Evolutionary conservation across 78 protist genomes (phyloP), one percentile per base, ranked within the genome.

Genomic region (Mantamonas sphyraenae): DNA sequence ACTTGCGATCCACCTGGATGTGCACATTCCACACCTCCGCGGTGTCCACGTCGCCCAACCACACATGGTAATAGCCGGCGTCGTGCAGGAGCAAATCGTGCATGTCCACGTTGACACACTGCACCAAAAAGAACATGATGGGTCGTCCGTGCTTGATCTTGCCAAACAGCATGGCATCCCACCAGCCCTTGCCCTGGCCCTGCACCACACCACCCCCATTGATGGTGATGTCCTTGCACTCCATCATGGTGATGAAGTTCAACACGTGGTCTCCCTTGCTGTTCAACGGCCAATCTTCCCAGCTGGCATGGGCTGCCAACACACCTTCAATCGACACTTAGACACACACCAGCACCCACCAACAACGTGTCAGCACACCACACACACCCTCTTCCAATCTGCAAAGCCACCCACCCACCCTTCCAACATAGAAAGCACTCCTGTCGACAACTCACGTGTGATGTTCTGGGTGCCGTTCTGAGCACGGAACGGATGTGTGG

Each of bases 131-230:
- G 2, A 82, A 24, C 60, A 82, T 71, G 62, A 63, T 38, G 30
- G 88, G 88, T 37, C 88, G 64, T 55, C 71, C 64, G 53, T 82
- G 82, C 24, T 45, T 61, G 22, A 43, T 57, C n/a, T 60, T 50
- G 34, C 42, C 68, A 56, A 76, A 82, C 19, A 66, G 69, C 45
- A 82, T n/a, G 38, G 68, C 71, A 12, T 82, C 88, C 88, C 88
- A 82, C 88, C 88, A 82, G 12, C 43, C 71, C 16, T 42, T 70
- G 14, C 88, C 88, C 19, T 75, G 35, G 24, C 88, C 88, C 56
- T 82, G 59, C n/a, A 82, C 20, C 14, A 38, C 8, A 17, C 81
- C 81, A 19, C 2, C 12, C 20, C 66, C 68, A 22, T 67, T 22
- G 7, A 73, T 62, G 47, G 80, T 75, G 20, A 75, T 63, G 70